Conservation (phyloP, 1,284 basidiomycete species). For the Ceraceosorus guamensis region DNA sequence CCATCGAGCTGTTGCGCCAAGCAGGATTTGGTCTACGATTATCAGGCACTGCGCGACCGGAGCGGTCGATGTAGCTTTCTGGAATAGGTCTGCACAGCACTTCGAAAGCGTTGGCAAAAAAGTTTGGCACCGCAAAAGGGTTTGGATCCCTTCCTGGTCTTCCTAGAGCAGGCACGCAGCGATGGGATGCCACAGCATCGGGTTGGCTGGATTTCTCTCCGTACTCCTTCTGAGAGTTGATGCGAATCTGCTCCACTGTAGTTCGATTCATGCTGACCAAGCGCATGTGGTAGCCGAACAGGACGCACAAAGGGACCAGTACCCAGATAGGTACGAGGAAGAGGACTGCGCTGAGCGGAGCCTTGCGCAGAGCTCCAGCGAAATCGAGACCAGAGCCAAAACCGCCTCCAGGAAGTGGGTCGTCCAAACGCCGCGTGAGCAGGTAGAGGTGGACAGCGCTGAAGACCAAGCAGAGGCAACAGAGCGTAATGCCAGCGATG, state of each 20-base stretch:
- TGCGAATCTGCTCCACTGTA: constrained; percentile 47
- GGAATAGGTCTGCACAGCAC: constrained; percentile 22
- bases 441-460: constrained; percentile 20
- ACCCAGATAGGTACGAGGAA: constrained; percentile 28
- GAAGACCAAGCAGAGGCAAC: constrained; percentile 18
- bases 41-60: background rate
- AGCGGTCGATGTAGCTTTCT: constrained; percentile 24
- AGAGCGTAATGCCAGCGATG: constrained; percentile 9
- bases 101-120: constrained; percentile 16
- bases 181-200: constrained; percentile 1
- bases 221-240: constrained; percentile 31
- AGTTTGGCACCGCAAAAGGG: constrained; percentile 21
- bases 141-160: constrained; percentile 23
- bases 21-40: background rate
- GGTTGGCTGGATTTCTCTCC: constrained; percentile 14
- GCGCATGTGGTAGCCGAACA: constrained; percentile 38
- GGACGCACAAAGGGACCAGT: constrained; percentile 22
- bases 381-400: constrained; percentile 20
- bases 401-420: constrained; percentile 13
- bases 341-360: constrained; percentile 34
- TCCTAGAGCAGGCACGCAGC: no score
- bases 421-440: constrained; percentile 16
- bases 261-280: constrained; percentile 37
- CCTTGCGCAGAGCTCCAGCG: constrained; percentile 20
- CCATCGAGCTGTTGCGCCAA: background rate